Evolutionary conservation across 2,329 filamentous ascomycete genomes (phyloP), one percentile per base, ranked within the genome.

Genomic region (Chaetothyriales sp.): DNA sequence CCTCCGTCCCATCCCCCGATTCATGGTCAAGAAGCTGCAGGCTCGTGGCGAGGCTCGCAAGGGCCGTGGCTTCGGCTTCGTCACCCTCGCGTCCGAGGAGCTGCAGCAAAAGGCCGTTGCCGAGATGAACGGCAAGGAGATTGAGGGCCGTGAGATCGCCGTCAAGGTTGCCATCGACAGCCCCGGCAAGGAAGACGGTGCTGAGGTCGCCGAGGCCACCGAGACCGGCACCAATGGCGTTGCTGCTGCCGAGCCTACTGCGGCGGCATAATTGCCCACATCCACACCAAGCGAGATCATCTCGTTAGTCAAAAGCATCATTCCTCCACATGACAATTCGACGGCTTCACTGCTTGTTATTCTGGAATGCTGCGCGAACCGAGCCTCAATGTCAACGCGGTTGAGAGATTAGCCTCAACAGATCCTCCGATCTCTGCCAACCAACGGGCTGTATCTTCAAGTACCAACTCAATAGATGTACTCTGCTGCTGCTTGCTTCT

Each of bases 11-110:
- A 98, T 98, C 62, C 92, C 92, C 63, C 89, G 90, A 65, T 98
- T 97, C 78, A 98, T 98, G 92, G 92, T 98, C 75, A 95, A 95
- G 85, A 98, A 98, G 81, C 87, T 98, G 58, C 89, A 95, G 76
- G 89, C 90, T 65, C 90, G 92, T 69, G 89, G 89, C 67, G 92
- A 98, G 77, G 83, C 90, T 65, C 92, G 92, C 77, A 98, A 98
- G 84, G 92, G 92, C 56, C 92, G 92, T 77, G 92, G 92, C 61
- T 98, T 98, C 70, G 92, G 92, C 61, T 98, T 98, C 70, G 92
- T 98, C 58, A 97, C 89, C 56, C 83, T 98, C 57, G 85, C 85
- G 58, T 94, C 88, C 18, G 90, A 98, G 78, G 89, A 95, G 73
- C 73, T 90, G 66, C 92, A 98, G 79, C 83, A 94, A 75, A 95